phyloP scores from a whole-genome alignment of 176 grass and related monocot genomes.

The Carex littledalei region DNA sequence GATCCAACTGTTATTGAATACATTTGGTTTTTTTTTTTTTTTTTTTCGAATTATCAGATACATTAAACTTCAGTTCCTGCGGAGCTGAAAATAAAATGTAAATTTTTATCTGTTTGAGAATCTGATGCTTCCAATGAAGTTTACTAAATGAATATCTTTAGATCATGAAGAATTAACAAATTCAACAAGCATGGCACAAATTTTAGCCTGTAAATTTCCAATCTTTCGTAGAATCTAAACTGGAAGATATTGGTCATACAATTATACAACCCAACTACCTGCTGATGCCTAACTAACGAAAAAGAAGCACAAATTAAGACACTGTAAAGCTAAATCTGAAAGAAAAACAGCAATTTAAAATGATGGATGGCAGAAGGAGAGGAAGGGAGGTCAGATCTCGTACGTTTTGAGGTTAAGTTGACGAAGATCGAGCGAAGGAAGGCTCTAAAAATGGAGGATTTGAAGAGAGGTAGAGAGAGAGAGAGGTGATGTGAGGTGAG shows the following conservation, averaged over 20 bases:
- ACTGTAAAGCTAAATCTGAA: neutral
- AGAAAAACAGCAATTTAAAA: neutral
- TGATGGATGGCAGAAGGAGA: no score
- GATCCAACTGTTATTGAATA: neutral
- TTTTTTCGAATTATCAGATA: neutral
- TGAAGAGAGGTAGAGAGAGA: neutral
- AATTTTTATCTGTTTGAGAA: neutral
- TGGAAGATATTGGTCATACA: neutral
- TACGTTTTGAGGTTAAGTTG: constrained; percentile 7
- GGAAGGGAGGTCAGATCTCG: neutral
- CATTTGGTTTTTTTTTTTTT: neutral
- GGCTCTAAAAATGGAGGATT: neutral
- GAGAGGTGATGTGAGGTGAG: neutral
- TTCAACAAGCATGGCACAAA: neutral
- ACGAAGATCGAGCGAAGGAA: neutral
- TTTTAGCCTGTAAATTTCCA: neutral
- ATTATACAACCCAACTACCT: neutral
- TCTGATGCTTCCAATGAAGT: neutral
- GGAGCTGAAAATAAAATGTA: neutral
- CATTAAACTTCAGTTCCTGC: neutral
- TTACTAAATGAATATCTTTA: neutral
- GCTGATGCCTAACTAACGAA: neutral
- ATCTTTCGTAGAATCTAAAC: neutral
- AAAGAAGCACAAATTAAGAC: neutral
- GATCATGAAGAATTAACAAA: neutral